Percentiles rank a stretch among this genome's conserved stretches.
Evolutionary conservation across 2,329 filamentous ascomycete genomes (phyloP).

Genomic region (Xylariomycetidae sp.): DNA sequence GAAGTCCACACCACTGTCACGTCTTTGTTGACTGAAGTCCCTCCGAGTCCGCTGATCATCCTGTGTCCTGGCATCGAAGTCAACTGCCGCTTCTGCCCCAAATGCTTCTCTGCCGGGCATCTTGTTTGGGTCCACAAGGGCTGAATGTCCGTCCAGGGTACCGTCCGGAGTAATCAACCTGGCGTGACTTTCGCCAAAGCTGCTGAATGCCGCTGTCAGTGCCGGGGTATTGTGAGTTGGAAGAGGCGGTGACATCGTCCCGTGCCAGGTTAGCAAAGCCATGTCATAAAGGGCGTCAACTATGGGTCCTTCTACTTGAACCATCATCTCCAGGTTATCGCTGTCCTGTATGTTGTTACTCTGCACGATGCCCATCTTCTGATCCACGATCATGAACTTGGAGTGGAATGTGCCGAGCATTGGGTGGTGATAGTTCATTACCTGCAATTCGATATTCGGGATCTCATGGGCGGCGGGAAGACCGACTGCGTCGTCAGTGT

Average conservation of each 20-base stretch:
- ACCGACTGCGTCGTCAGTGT: slow-evolving; percentile 51
- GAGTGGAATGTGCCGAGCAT: slow-evolving; percentile 71
- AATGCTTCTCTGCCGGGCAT: slow-evolving; percentile 8
- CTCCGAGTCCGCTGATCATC: too few relatives aligned
- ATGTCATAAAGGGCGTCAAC: slow-evolving; percentile 74
- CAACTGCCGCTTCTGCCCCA: too few relatives aligned
- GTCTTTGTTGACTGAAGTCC: too few relatives aligned
- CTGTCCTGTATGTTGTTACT: slow-evolving; percentile 80
- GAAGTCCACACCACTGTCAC: too few relatives aligned
- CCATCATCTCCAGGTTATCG: slow-evolving; percentile 78
- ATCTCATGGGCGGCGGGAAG: slow-evolving; percentile 62
- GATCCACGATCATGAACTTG: slow-evolving; percentile 75
- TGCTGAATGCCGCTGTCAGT: slow-evolving; percentile 23
- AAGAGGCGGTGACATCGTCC: slow-evolving; percentile 53
- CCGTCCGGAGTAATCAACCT: slow-evolving; percentile 25
- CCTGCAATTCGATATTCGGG: slow-evolving; percentile 66
- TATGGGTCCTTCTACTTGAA: slow-evolving; percentile 69
- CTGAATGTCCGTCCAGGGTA: slow-evolving; percentile 24
- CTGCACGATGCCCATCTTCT: slow-evolving; percentile 64
- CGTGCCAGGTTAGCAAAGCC: slow-evolving; percentile 68
- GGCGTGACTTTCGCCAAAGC: slow-evolving; percentile 20
- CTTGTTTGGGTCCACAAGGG: slow-evolving; percentile 22
- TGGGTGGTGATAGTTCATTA: slow-evolving; percentile 68
- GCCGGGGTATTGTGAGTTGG: slow-evolving; percentile 52
- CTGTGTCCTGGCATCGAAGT: too few relatives aligned